Evolutionary conservation across 2,329 filamentous ascomycete species (phyloP), one percentile per base, ranked within the genome.

Genomic region (Paradendryphiella salina): DNA sequence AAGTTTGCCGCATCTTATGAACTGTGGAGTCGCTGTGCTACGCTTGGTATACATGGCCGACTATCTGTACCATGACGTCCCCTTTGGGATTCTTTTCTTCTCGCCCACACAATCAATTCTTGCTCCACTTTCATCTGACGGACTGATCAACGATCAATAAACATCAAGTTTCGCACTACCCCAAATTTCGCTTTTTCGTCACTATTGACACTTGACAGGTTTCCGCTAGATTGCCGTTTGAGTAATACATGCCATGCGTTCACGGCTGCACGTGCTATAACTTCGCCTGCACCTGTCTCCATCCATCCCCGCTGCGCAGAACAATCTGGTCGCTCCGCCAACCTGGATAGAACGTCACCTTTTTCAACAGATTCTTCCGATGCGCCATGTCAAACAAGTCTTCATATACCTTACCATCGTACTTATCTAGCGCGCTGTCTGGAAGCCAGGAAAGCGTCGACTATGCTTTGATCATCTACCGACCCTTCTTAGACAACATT

Each of bases 361-460:
- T 65, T 50, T 82, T 82, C 57, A 82, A 53, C 8, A 79, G 79
- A 63, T 82, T 82, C 56, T 76, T 61, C 37, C 76, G 66, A 69
- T 82, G 79, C 3, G 79, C 80, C 44, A 76, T 71, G 47, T 81
- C 73, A 52, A 76, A 82, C 34, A 82, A 60, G 47, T 81, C 77
- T 59, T 82, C 80, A 56, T 82, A 82, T 5, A 81, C 79, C 42
- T 73, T 77, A 1, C 80, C 80, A 61, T 82, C 79, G 48, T 73
- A 77, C 35, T 79, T 67, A 0, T 80, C 80, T 32, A 82, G 62
- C 5, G 79, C 77, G 62, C 77, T 80, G 42, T 82, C 75, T 0
- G 82, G 71, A 42, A 82, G 55, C 54, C 76, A 82, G 68, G 65
- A 79, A 80, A 3, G 77, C 73, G 10, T 73, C 63, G 3, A 80